Percentiles rank a stretch among this genome's conserved stretches.
Conservation (phyloP, 2,329 filamentous ascomycete genomes). For the Verticillium alfalfae region DNA sequence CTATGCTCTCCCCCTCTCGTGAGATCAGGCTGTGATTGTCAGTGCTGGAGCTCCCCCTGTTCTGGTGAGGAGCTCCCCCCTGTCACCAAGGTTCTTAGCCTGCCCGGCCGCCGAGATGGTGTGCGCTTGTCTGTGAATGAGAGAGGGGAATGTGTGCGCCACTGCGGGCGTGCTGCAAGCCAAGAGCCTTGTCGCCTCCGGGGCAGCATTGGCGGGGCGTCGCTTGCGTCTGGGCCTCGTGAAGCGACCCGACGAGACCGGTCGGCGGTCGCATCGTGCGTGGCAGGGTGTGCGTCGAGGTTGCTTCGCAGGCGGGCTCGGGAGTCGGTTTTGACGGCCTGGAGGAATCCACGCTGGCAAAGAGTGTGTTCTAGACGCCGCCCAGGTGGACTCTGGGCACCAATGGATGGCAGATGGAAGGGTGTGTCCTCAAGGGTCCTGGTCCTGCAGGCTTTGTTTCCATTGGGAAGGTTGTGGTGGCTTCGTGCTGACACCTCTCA, state of each 20-base stretch:
- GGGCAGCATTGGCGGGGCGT: neutral
- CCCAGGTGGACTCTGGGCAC: neutral
- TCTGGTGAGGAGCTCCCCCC: neutral
- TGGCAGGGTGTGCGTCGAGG: neutral
- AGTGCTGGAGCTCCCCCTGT: neutral
- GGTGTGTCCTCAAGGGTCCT: neutral
- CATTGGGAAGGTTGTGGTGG: no score
- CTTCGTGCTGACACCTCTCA: no score
- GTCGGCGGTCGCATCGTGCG: neutral
- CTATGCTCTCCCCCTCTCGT: neutral
- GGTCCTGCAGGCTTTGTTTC: neutral
- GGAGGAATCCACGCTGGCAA: neutral
- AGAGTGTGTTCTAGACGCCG: neutral
- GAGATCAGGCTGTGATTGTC: neutral
- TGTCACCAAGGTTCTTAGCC: neutral
- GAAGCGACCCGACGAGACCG: neutral
- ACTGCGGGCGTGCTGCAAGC: neutral
- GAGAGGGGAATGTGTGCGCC: no score
- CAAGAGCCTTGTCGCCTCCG: neutral
- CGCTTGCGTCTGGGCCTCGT: neutral
- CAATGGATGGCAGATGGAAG: neutral
- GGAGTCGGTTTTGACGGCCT: neutral
- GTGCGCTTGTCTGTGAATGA: neutral
- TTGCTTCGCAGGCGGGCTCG: neutral
- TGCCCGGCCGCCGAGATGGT: neutral